Percentiles rank a stretch among this genome's conserved stretches.
Conservation (phyloP, 768 basidiomycete genomes). For the Xerocomellus amylosporus region DNA sequence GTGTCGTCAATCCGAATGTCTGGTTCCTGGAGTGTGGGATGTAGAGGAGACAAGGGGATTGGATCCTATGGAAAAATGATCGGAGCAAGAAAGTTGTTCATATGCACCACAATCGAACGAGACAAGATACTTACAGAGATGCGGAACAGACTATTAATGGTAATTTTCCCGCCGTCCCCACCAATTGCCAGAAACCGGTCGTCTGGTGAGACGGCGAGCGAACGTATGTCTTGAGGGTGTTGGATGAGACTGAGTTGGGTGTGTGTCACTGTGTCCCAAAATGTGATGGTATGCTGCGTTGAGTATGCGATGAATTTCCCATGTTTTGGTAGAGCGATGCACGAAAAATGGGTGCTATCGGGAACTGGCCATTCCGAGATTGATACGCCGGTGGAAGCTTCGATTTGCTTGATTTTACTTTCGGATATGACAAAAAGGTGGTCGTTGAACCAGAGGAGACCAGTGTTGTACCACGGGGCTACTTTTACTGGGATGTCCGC, state of each 20-base stretch:
- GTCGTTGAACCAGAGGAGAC: not conserved
- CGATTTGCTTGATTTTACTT: not conserved
- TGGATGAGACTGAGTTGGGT: not conserved
- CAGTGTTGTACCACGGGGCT: not conserved
- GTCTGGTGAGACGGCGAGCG: not conserved
- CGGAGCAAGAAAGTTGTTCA: not conserved
- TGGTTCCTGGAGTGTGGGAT: not conserved
- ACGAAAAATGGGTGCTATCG: accelerated
- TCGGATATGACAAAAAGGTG: not conserved
- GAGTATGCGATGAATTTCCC: not conserved
- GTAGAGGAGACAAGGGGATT: not conserved
- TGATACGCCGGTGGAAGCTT: not conserved
- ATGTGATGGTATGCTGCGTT: not conserved
- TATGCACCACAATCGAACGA: not conserved
- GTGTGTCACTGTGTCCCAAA: not conserved
- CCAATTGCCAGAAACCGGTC: not conserved
- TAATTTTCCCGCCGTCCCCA: not conserved
- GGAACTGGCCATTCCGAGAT: not conserved
- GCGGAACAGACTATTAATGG: not conserved
- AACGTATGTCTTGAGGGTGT: not conserved
- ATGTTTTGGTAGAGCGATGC: not conserved
- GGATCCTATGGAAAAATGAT: not conserved
- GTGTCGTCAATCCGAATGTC: not conserved
- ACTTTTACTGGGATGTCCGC: not conserved
- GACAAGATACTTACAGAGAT: not conserved